Percentiles rank a stretch among this genome's conserved stretches.
These are phyloP conservation scores for Avena atlantica DNA, from an alignment of 176 grass and related monocot species.

Conservation along the genomic window DNA sequence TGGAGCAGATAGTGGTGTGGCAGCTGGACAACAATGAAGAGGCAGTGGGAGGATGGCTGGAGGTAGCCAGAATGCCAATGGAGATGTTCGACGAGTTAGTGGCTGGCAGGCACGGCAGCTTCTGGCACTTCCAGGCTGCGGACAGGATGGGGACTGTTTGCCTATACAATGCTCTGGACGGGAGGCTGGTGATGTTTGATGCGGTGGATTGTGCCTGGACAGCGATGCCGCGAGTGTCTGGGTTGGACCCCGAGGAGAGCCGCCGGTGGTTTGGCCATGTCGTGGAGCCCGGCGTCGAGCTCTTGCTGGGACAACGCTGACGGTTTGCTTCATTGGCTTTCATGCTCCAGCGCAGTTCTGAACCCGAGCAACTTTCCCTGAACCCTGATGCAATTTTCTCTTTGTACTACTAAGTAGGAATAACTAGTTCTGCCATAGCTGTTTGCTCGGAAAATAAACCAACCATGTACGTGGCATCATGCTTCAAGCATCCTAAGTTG, in stretches of 20 bases:
- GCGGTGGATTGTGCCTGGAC: constrained; percentile 28
- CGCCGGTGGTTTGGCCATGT: constrained; percentile 65
- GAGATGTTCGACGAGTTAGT: constrained; percentile 48
- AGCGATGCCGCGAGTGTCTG: constrained; percentile 25
- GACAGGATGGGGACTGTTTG: constrained; percentile 59
- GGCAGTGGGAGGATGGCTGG: constrained; percentile 5
- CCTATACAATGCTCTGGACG: constrained; percentile 51
- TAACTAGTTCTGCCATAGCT: constrained; percentile 14
- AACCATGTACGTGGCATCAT: constrained; percentile 13
- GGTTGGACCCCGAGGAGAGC: constrained; percentile 12
- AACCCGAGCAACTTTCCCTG: neutral
- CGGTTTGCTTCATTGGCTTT: constrained; percentile 24
- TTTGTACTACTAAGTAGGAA: constrained; percentile 7
- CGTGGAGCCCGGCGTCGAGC: constrained; percentile 40
- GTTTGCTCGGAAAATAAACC: constrained; percentile 27
- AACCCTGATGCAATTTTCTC: neutral
- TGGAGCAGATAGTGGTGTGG: constrained; percentile 51
- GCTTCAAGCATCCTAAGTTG: constrained; percentile 24
- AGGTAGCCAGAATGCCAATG: constrained; percentile 38
- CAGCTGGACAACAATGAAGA: neutral
- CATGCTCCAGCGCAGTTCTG: neutral
- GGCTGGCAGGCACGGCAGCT: constrained; percentile 28
- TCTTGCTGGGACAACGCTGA: constrained; percentile 21
- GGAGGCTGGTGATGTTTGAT: constrained; percentile 63
- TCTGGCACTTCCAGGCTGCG: constrained; percentile 52